A percentile compares a stretch with the other conserved stretches of the same genome.
Evolutionary conservation across 805 yeast species (phyloP).

Genomic region (Ogataea degrootiae): DNA sequence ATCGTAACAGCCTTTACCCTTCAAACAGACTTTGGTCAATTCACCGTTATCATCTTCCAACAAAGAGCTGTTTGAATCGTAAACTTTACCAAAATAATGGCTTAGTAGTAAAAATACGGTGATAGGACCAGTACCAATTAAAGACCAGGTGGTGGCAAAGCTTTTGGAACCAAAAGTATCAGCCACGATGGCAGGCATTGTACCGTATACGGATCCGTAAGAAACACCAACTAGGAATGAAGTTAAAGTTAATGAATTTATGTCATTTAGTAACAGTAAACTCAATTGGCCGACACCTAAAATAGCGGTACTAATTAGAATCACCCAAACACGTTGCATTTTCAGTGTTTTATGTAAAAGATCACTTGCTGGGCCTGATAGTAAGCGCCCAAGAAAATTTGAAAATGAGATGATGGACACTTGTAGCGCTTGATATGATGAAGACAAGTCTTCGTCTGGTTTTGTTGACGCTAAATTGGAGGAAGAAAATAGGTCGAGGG

Average conservation of each 20-base stretch:
- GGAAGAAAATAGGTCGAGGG: constrained; percentile 2
- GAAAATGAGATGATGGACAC: constrained; percentile 63
- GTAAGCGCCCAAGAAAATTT: constrained; percentile 60
- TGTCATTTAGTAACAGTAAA: constrained; percentile 34
- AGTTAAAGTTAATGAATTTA: constrained; percentile 40
- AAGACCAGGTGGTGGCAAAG: constrained; percentile 75
- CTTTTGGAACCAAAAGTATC: constrained; percentile 64
- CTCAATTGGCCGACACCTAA: constrained; percentile 35
- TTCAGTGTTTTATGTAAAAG: constrained; percentile 44
- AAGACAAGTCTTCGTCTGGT: constrained; percentile 31
- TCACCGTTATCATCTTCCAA: constrained; percentile 31
- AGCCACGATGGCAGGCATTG: constrained; percentile 71
- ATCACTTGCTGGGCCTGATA: constrained; percentile 66
- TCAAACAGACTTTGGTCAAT: constrained; percentile 34
- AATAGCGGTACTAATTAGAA: constrained; percentile 37
- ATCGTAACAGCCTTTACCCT: constrained; percentile 45
- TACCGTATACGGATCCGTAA: constrained; percentile 69
- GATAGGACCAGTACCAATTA: constrained; percentile 67
- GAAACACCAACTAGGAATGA: constrained; percentile 58
- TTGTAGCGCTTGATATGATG: constrained; percentile 61
- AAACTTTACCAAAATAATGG: constrained; percentile 48
- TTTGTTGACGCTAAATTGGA: neutral
- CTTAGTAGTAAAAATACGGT: constrained; percentile 49
- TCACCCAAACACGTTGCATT: constrained; percentile 64
- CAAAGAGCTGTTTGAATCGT: constrained; percentile 40